These are phyloP conservation scores for Pleurotus tuoliensis DNA, from an alignment of 768 basidiomycete species.

Conservation along the genomic window DNA sequence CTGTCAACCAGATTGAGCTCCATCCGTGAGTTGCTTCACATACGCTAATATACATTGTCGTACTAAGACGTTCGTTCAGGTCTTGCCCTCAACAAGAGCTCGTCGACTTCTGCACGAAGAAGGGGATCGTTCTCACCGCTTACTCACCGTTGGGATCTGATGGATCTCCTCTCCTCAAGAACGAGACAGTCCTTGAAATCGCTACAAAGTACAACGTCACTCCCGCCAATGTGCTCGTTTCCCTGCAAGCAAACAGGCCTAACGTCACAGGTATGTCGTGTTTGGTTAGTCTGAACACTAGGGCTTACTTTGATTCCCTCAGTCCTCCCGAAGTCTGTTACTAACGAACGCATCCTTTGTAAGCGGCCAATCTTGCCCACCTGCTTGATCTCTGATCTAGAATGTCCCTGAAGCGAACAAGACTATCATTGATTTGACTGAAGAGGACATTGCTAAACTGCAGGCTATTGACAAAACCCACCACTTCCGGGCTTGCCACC, in stretches of 20 bases:
- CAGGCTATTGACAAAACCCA: slow-evolving; percentile 54
- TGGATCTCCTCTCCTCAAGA: slow-evolving; percentile 60
- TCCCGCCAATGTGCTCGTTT: slow-evolving; percentile 67
- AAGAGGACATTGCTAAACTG: slow-evolving; percentile 58
- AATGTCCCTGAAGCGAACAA: slow-evolving; percentile 41
- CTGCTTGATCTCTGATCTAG: background rate
- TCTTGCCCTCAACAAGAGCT: slow-evolving; percentile 67
- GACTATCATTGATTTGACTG: slow-evolving; percentile 56
- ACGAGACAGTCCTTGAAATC: slow-evolving; percentile 56
- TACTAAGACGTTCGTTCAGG: slow-evolving; percentile 18
- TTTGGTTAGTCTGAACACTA: background rate
- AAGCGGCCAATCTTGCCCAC: slow-evolving; percentile 13
- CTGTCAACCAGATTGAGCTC: slow-evolving; percentile 77
- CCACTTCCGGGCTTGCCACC: slow-evolving; percentile 64
- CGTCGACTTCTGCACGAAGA: slow-evolving; percentile 52
- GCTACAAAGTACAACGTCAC: slow-evolving; percentile 56
- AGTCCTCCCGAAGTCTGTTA: slow-evolving; percentile 80
- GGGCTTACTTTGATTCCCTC: slow-evolving; percentile 11
- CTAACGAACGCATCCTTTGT: slow-evolving; percentile 57
- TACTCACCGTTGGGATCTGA: slow-evolving; percentile 80
- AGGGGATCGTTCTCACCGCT: slow-evolving; percentile 69
- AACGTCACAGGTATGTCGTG: slow-evolving; percentile 43
- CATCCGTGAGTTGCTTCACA: slow-evolving; percentile 48
- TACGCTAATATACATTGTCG: background rate
- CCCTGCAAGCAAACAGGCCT: slow-evolving; percentile 67